A percentile compares a stretch with the other conserved stretches of the same genome.
These are phyloP conservation scores for Blastomyces silverae DNA, from an alignment of 2,329 filamentous ascomycete genomes.

Conservation along the genomic window DNA sequence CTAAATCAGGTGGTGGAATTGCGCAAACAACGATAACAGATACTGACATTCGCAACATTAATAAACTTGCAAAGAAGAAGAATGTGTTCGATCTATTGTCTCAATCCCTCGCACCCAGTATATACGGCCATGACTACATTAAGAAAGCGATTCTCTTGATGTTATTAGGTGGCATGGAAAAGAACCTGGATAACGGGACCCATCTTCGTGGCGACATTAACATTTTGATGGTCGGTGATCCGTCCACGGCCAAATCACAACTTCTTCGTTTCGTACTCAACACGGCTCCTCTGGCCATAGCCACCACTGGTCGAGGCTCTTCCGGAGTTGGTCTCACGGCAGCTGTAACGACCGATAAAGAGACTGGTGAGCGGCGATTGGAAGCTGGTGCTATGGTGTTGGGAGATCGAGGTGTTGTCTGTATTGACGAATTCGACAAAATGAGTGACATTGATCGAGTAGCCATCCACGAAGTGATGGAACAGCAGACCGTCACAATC, in stretches of 20 bases:
- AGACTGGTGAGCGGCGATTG: conserved; percentile 87
- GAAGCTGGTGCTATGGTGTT: conserved; percentile 99
- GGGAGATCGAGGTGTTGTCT: conserved; percentile 91
- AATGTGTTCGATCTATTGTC: conserved; percentile 89
- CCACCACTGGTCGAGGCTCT: conserved; percentile 91
- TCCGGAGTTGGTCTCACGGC: conserved; percentile 97
- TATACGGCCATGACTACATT: conserved; percentile 94
- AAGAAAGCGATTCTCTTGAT: conserved; percentile 96
- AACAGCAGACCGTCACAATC: conserved; percentile 98
- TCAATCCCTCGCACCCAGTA: conserved; percentile 90
- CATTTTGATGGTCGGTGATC: conserved; percentile 97
- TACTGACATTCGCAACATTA: conserved; percentile 96
- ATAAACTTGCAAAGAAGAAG: conserved; percentile 91
- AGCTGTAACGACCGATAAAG: conserved; percentile 92
- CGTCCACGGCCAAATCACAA: conserved; percentile 98
- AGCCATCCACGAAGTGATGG: conserved; percentile 99
- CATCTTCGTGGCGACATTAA: conserved; percentile 98
- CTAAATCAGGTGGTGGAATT: conserved; percentile 90
- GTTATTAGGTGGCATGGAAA: conserved; percentile 93
- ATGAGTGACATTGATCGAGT: conserved; percentile 98
- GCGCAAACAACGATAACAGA: conserved; percentile 90
- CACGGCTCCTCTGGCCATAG: conserved; percentile 91
- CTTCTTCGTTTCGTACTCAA: conserved; percentile 94
- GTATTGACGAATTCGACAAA: conserved; percentile 99
- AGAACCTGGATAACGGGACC: conserved; percentile 96